Evolutionary conservation across 805 yeast species (phyloP).

Genomic region (Saccharomycopsis microspora): DNA sequence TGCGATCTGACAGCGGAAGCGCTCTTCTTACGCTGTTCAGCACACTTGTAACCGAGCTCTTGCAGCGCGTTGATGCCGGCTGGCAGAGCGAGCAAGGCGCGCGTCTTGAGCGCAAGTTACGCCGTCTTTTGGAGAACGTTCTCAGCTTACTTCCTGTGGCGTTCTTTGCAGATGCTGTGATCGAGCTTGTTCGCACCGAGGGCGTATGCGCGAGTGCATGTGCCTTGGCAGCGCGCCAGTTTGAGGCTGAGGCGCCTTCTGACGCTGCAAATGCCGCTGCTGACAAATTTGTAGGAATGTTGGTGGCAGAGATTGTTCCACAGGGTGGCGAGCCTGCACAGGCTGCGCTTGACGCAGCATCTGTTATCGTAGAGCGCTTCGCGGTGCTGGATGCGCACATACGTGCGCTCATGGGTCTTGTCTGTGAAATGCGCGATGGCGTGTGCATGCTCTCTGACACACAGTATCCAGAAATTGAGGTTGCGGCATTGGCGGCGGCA

Average conservation of each 20-base stretch:
- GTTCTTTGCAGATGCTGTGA: slow-evolving; percentile 55
- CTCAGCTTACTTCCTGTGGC: slow-evolving; percentile 66
- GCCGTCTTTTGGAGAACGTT: slow-evolving; percentile 47
- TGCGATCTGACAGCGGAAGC: slow-evolving; percentile 15
- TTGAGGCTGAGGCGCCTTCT: slow-evolving; percentile 52
- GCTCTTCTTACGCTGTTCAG: slow-evolving; percentile 21
- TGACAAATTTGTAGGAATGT: slow-evolving; percentile 36
- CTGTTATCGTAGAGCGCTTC: slow-evolving; percentile 52
- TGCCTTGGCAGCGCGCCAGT: slow-evolving; percentile 51
- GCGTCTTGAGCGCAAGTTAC: slow-evolving; percentile 30
- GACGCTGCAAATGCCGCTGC: slow-evolving; percentile 30
- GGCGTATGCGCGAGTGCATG: slow-evolving; percentile 46
- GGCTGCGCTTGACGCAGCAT: slow-evolving; percentile 57
- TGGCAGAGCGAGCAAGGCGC: background rate
- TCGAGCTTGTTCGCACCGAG: slow-evolving; percentile 29
- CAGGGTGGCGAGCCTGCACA: slow-evolving; percentile 40
- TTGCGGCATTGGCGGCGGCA: slow-evolving; percentile 65
- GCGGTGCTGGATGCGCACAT: slow-evolving; percentile 36
- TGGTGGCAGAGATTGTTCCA: slow-evolving; percentile 31
- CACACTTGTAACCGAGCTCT: slow-evolving; percentile 19
- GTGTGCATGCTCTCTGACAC: slow-evolving; percentile 38
- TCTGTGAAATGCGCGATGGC: slow-evolving; percentile 22
- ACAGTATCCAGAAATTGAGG: slow-evolving; percentile 46
- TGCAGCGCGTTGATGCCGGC: slow-evolving; percentile 10
- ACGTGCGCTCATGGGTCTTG: slow-evolving; percentile 35